These are phyloP conservation scores for Agapanthus africanus DNA, from an alignment of 106 monocot genomes.

Conservation along the genomic window DNA sequence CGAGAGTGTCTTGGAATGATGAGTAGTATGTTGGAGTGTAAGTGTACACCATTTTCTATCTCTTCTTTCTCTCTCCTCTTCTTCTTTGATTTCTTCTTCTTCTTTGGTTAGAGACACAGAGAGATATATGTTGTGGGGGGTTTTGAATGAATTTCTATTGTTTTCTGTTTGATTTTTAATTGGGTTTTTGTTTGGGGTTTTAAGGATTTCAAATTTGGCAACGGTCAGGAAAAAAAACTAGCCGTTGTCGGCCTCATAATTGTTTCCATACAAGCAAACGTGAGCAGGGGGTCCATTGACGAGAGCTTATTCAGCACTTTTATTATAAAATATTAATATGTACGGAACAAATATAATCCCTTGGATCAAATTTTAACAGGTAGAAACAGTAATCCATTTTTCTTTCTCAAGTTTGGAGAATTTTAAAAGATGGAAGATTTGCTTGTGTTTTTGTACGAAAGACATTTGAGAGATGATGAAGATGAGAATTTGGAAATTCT, in stretches of 20 bases:
- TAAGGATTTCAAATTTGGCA: neutral
- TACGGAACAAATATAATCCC: too few relatives aligned
- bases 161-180: neutral
- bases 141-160: neutral
- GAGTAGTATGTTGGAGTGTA: slow-evolving; percentile 89
- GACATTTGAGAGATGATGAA: too few relatives aligned
- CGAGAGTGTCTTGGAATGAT: slow-evolving; percentile 72
- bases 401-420: too few relatives aligned
- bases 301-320: too few relatives aligned
- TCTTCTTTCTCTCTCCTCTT: neutral
- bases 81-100: neutral
- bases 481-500: too few relatives aligned
- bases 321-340: too few relatives aligned
- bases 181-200: neutral
- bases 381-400: too few relatives aligned
- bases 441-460: too few relatives aligned
- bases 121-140: neutral
- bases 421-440: too few relatives aligned
- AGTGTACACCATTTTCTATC: slow-evolving; percentile 54
- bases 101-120: neutral
- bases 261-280: too few relatives aligned
- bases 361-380: too few relatives aligned
- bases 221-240: slow-evolving; percentile 4
- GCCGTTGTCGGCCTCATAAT: neutral
- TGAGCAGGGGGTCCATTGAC: too few relatives aligned